Conservation (phyloP, 2,329 filamentous ascomycete genomes). For the Colletotrichum paranaense region DNA sequence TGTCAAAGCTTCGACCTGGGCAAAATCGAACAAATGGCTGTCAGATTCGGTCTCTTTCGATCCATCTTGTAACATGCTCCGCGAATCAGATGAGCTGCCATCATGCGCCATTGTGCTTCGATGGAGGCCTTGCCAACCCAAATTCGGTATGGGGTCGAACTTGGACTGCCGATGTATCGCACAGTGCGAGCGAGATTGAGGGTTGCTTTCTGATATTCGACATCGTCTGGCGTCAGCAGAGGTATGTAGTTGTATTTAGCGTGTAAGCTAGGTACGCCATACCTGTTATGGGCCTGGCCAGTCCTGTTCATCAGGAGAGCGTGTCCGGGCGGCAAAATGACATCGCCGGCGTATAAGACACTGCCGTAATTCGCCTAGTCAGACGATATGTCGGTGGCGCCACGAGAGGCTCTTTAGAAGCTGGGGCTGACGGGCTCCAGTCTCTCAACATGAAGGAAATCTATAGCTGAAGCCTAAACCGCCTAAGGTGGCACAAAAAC, state of each 20-base stretch:
- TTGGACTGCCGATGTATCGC: constrained; percentile 8
- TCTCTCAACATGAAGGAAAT: neutral
- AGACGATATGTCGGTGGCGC: neutral
- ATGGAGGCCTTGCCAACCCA: neutral
- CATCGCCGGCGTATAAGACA: neutral
- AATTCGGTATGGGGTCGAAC: neutral
- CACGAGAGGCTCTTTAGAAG: neutral
- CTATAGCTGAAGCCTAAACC: neutral
- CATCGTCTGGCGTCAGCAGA: constrained; percentile 5
- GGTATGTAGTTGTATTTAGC: constrained; percentile 7
- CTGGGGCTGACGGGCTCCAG: neutral
- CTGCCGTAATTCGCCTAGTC: neutral
- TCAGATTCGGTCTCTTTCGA: neutral
- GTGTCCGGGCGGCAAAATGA: neutral
- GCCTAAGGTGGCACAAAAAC: neutral
- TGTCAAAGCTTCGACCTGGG: neutral
- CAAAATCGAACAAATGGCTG: neutral
- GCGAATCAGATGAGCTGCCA: neutral
- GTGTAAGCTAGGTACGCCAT: neutral
- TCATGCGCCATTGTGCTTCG: constrained; percentile 8
- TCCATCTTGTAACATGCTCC: neutral
- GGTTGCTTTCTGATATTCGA: neutral
- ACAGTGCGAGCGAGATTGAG: constrained; percentile 9
- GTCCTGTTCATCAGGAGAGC: neutral
- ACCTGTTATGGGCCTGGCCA: neutral